These are phyloP conservation scores for Diaporthe vexans DNA, from an alignment of 2,329 filamentous ascomycete species.

Conservation along the genomic window DNA sequence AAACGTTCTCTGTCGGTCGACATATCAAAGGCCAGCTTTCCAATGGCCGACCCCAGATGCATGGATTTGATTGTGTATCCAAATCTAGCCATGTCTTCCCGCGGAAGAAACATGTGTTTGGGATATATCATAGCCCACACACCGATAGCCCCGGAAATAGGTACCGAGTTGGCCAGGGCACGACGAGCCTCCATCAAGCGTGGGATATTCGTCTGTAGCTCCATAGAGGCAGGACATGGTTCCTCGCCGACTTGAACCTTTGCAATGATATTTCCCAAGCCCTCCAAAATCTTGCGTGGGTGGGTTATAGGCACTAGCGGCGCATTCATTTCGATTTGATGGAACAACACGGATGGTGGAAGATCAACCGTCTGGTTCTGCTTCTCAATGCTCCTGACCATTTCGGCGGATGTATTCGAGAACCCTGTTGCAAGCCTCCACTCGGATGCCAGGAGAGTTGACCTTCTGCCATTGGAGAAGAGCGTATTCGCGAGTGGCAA, in stretches of 20 bases:
- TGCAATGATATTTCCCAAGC: constrained; percentile 85
- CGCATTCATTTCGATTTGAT: neutral
- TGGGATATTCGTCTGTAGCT: constrained; percentile 77
- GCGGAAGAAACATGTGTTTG: constrained; percentile 30
- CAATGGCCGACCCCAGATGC: constrained; percentile 13
- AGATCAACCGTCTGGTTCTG: constrained; percentile 25
- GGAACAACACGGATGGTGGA: neutral
- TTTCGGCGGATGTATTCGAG: neutral
- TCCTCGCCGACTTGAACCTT: constrained; percentile 66
- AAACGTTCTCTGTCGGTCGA: constrained; percentile 2
- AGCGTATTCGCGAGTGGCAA: constrained; percentile 83
- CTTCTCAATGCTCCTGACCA: constrained; percentile 29
- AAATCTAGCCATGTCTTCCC: constrained; percentile 18
- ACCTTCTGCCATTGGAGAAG: constrained; percentile 70
- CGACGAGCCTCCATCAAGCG: constrained; percentile 63
- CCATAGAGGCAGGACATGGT: constrained; percentile 74
- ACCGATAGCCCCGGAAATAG: constrained; percentile 61
- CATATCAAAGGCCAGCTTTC: constrained; percentile 36
- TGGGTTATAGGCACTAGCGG: constrained; percentile 75
- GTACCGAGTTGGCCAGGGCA: constrained; percentile 46
- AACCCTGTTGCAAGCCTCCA: constrained; percentile 30
- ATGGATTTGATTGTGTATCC: neutral
- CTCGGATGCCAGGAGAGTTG: constrained; percentile 40
- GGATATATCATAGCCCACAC: constrained; percentile 83
- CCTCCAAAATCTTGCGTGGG: constrained; percentile 72